Base-by-base conservation (phyloP, 257 asterid genomes). In the Euphrasia confusa region DNA sequence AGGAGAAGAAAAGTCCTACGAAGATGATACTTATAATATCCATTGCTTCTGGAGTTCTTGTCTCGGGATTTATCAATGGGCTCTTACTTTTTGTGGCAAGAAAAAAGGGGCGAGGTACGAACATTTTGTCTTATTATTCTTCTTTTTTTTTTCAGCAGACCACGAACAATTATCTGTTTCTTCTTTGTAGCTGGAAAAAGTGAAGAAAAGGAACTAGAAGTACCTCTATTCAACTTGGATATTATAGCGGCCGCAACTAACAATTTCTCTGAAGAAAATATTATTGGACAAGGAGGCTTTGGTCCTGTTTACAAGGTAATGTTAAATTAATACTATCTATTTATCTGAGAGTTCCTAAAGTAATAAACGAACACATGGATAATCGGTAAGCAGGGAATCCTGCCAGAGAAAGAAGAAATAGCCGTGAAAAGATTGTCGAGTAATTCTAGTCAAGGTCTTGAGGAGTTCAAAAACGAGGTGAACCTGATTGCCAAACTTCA, bases 191-290 rank as follows among this genome's bases (percentile, higher is more conserved):
- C 49, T 10, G 49, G 14, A 44, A 44, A 44, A 44, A 11, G 49
- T 3, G 14, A 44, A 4, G 52, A n/a, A 4, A 78, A 69, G 10
- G 72, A 63, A 14, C 52, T 65, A 4, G 80, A 79, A 11, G 62
- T 80, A 32, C 82, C 85, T 68, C 44, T 44, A 10, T 75, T 71
- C 50, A 24, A 54, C 14, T 18, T 68, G 52, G 69, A 58, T 7
- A 63, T 42, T 15, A 28, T 75, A 35, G 45, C 52, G 49, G 58
- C 48, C 1, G 80, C 77, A 1, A 68, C 80, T 12, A 60, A 60
- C 52, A 65, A 65, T 58, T 71, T 75, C 58, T 68, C 77, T 21
- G 26, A 48, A 8, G 55, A 58, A 17, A 73, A 75, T 17, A 39
- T 59, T 40, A 65, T 71, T 28, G 75, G 75, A 27, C 13, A 64